A percentile compares a stretch with the other conserved stretches of the same genome.
Evolutionary conservation across 164 flowering plant genomes (phyloP).

Genomic region (Hamamelis virginiana): DNA sequence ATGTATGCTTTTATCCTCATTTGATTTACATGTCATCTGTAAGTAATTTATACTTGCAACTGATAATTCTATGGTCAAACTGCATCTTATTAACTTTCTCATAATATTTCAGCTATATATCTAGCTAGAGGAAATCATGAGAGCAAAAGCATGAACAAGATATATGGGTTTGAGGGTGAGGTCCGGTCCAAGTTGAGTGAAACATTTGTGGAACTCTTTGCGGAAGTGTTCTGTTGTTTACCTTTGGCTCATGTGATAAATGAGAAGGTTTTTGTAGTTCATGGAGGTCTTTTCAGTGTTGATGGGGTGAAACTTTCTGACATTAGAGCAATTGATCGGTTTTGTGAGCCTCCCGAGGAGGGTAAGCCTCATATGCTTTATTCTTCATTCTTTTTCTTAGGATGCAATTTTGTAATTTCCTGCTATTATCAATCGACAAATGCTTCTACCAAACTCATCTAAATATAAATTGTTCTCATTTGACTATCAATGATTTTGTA

Average conservation of each 20-base stretch:
- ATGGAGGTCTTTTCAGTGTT: slow-evolving; percentile 97
- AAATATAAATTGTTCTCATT: no score
- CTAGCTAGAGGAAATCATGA: slow-evolving; percentile 98
- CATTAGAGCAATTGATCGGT: slow-evolving; percentile 80
- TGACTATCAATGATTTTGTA: no score
- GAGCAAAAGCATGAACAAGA: slow-evolving; percentile 99
- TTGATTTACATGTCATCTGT: no score
- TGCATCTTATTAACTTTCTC: background rate
- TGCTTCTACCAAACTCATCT: background rate
- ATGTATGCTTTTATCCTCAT: no score
- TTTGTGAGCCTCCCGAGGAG: slow-evolving; percentile 99
- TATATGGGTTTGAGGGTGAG: slow-evolving; percentile 99
- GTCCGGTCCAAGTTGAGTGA: slow-evolving; percentile 89
- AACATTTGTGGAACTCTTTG: slow-evolving; percentile 88
- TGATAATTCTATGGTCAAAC: background rate
- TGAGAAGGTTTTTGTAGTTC: slow-evolving; percentile 86
- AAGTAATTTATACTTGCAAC: background rate
- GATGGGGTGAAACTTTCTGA: slow-evolving; percentile 98
- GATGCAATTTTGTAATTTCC: background rate
- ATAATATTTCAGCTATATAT: slow-evolving; percentile 66
- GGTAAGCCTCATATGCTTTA: slow-evolving; percentile 40
- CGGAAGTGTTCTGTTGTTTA: slow-evolving; percentile 94
- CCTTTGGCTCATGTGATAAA: slow-evolving; percentile 94
- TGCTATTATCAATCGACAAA: background rate
- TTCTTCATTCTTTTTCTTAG: background rate